These are phyloP conservation scores for Candida vartiovaarae DNA, from an alignment of 805 yeast genomes.

Conservation along the genomic window DNA sequence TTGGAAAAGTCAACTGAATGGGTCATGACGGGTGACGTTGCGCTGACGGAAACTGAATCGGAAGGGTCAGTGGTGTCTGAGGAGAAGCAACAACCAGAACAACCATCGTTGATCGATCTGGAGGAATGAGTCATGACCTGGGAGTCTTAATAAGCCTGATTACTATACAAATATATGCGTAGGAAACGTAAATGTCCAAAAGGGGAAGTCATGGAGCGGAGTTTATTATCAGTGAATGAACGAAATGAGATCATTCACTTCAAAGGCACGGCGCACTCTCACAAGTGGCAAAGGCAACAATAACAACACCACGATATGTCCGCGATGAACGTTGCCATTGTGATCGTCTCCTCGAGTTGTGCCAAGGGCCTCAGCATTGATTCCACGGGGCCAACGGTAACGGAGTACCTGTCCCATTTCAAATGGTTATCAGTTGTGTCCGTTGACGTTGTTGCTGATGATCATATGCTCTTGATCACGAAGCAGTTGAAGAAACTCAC, in stretches of 20 bases:
- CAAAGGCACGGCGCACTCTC: no score
- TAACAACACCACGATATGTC: background rate
- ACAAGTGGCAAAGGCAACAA: background rate
- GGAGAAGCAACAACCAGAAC: background rate
- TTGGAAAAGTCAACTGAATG: background rate
- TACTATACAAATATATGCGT: no score
- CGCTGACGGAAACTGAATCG: no score
- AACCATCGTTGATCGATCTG: background rate
- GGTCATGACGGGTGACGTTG: no score
- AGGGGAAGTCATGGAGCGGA: no score
- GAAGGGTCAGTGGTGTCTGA: no score
- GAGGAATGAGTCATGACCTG: no score
- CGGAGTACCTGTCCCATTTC: background rate
- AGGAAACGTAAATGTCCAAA: no score
- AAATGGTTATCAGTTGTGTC: background rate
- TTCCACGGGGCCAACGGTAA: constrained; percentile 2
- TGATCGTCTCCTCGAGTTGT: constrained; percentile 4
- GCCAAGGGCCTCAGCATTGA: background rate
- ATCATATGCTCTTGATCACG: background rate
- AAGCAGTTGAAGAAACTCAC: background rate
- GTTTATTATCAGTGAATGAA: no score
- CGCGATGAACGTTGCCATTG: background rate
- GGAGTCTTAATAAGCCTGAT: no score
- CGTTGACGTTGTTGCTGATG: constrained; percentile 1
- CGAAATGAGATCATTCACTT: no score